Conservation (phyloP, 140 eudicot genomes). For the Anethum foeniculum region DNA sequence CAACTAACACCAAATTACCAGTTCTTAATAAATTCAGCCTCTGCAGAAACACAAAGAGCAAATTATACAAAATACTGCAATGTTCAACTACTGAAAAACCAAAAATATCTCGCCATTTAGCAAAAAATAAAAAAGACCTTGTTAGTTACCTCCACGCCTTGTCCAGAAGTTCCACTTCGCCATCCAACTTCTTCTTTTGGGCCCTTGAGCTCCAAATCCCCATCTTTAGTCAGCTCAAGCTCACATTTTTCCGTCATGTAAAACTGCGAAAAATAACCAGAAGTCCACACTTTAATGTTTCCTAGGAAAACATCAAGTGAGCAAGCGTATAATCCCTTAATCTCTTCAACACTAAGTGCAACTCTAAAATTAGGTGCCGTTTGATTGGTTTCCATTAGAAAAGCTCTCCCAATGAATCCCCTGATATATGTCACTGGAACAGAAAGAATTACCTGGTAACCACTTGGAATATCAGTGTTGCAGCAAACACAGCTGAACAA, state of each 20-base stretch:
- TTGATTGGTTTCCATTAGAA: conserved; percentile 49
- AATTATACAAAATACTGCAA: neutral
- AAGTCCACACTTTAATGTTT: conserved; percentile 73
- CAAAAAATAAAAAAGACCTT: neutral
- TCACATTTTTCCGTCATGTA: conserved; percentile 54
- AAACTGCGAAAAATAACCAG: conserved; percentile 62
- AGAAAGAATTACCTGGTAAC: conserved; percentile 44
- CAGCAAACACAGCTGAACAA: conserved; percentile 33
- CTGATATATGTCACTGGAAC: conserved; percentile 39
- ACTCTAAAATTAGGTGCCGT: conserved; percentile 48
- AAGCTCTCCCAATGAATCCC: conserved; percentile 59
- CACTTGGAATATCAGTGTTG: conserved; percentile 45
- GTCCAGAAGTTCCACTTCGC: conserved; percentile 80
- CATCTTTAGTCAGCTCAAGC: conserved; percentile 41
- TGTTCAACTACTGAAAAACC: neutral
- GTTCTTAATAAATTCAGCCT: conserved; percentile 44
- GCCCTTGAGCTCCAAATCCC: conserved; percentile 64
- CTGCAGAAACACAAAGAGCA: conserved; percentile 31
- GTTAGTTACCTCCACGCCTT: conserved; percentile 73
- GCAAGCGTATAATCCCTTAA: conserved; percentile 46
- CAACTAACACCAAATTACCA: conserved; percentile 79
- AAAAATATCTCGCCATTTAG: neutral
- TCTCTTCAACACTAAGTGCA: conserved; percentile 67
- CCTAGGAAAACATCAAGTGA: conserved; percentile 76
- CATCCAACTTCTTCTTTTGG: conserved; percentile 52